Percentiles rank a stretch among this genome's conserved stretches.
Evolutionary conservation across 139 green algal genomes (phyloP).

Genomic region (Zygnema cylindricum): DNA sequence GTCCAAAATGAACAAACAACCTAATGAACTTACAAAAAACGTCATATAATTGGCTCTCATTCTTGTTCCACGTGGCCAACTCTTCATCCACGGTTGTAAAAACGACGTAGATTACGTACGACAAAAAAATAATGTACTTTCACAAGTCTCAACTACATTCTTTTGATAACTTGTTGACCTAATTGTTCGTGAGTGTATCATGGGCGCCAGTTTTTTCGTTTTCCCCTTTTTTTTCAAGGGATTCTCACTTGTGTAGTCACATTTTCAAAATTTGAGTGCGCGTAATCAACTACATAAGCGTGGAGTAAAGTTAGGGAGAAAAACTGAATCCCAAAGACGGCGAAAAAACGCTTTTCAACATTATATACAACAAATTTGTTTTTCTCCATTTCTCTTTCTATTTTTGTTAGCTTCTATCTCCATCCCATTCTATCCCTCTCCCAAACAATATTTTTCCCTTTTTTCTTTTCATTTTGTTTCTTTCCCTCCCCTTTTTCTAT

Average conservation of each 20-base stretch:
- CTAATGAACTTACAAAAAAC: too few relatives aligned
- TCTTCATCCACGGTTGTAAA: too few relatives aligned
- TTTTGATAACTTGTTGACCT: background rate
- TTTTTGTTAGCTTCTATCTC: background rate
- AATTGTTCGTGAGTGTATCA: too few relatives aligned
- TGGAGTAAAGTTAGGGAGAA: background rate
- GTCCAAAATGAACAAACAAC: too few relatives aligned
- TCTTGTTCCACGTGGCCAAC: too few relatives aligned
- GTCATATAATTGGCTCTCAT: too few relatives aligned
- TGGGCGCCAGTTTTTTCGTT: too few relatives aligned
- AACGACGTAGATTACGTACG: too few relatives aligned
- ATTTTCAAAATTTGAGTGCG: background rate
- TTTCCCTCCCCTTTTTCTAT: conserved; percentile 19
- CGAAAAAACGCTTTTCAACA: background rate
- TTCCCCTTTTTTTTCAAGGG: background rate
- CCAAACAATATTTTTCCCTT: background rate
- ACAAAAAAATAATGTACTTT: too few relatives aligned
- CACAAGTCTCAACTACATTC: background rate
- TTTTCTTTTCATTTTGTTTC: conserved; percentile 10
- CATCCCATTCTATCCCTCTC: background rate
- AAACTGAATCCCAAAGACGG: background rate
- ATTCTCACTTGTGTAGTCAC: background rate
- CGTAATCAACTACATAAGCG: background rate
- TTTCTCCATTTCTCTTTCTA: too few relatives aligned
- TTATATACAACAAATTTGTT: background rate